Evolutionary conservation across 129 eudicot species (phyloP).

Genomic region (Helianthus annuus): DNA sequence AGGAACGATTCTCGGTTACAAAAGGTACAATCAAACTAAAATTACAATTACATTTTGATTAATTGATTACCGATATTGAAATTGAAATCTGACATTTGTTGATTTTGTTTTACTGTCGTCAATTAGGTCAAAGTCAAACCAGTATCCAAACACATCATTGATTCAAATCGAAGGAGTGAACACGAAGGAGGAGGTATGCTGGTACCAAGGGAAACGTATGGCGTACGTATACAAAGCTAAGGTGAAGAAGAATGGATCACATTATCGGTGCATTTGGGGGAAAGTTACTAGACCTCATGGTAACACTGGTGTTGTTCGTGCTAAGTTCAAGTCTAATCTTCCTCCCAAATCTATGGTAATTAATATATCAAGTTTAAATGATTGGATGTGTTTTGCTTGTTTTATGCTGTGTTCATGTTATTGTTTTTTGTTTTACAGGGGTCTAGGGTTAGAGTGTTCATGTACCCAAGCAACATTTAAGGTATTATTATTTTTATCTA

Average conservation of each 20-base stretch:
- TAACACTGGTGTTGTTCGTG: conserved; percentile 90
- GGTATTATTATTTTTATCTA: conserved; percentile 25
- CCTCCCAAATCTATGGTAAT: conserved; percentile 98
- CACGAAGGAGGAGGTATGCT: conserved; percentile 83
- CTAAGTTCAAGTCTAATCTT: conserved; percentile 88
- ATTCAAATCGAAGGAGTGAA: conserved; percentile 88
- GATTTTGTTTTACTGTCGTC: neutral
- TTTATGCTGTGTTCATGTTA: neutral
- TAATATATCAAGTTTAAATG: conserved; percentile 16
- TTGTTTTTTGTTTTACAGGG: conserved; percentile 44
- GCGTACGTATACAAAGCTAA: conserved; percentile 89
- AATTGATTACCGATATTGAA: neutral
- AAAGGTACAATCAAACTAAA: conserved; percentile 42
- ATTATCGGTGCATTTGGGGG: conserved; percentile 96
- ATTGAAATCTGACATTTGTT: conserved; percentile 2
- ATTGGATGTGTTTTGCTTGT: neutral
- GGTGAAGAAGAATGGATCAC: conserved; percentile 76
- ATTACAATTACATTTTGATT: no score
- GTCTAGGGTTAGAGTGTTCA: conserved; percentile 65
- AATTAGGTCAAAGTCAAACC: conserved; percentile 92
- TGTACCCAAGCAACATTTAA: conserved; percentile 83
- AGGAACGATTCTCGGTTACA: conserved; percentile 92
- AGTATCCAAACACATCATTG: conserved; percentile 92
- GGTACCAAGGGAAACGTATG: conserved; percentile 86
- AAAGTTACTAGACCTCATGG: conserved; percentile 96